phyloP scores from a whole-genome alignment of 129 eudicot genomes.

The Saposhnikovia divaricata region DNA sequence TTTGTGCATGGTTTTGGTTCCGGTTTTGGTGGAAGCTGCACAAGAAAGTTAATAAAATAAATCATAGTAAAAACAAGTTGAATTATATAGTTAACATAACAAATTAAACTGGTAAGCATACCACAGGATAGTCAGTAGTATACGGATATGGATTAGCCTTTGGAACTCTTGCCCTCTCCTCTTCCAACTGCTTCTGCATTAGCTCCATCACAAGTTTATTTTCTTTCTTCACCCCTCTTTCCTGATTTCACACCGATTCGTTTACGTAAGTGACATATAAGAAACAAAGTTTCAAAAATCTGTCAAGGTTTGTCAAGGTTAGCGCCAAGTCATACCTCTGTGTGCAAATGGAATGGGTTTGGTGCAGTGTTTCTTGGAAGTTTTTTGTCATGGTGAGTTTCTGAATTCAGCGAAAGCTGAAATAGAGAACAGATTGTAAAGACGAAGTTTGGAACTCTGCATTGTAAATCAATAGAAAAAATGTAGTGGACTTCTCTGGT shows the following conservation, averaged over 20 bases:
- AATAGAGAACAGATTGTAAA: conserved; percentile 5
- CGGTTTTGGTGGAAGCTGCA: conserved; percentile 85
- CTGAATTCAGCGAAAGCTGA: conserved; percentile 77
- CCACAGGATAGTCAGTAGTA: conserved; percentile 25
- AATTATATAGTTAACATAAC: too few species aligned
- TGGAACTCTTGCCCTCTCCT: conserved; percentile 75
- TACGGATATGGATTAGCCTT: conserved; percentile 91
- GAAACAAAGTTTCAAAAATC: not conserved
- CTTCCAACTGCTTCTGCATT: conserved; percentile 71
- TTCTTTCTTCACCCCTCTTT: conserved; percentile 86
- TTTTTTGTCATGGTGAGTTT: conserved; percentile 44
- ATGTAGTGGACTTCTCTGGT: not conserved
- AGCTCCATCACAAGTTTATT: conserved; percentile 52
- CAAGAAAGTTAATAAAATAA: not conserved
- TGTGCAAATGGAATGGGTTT: conserved; percentile 79
- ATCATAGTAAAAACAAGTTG: not conserved
- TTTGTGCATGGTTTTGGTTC: conserved; percentile 81
- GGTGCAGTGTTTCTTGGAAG: conserved; percentile 66
- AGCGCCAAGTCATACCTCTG: conserved; percentile 36
- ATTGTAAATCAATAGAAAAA: not conserved
- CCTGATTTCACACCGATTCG: conserved; percentile 24
- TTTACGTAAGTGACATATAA: not conserved
- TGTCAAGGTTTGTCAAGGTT: too few species aligned
- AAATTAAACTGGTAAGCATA: not conserved
- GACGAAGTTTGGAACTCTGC: not conserved